Conservation (phyloP, 2,329 filamentous ascomycete genomes). For the Trichoderma sp. region DNA sequence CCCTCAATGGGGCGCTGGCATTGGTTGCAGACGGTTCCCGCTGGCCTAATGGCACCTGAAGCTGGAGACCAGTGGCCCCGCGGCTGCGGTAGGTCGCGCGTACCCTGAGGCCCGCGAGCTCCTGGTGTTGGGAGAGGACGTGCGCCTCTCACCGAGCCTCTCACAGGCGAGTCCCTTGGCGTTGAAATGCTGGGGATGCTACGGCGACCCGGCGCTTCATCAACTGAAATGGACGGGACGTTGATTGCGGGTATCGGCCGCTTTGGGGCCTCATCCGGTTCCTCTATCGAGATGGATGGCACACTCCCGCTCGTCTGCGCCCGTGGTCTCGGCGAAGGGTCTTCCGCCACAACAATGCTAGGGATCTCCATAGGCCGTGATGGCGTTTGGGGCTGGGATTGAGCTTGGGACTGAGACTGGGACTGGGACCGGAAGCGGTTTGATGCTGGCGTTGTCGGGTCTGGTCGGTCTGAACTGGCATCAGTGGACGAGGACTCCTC, state of each 20-base stretch:
- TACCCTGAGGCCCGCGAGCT: slow-evolving; percentile 30
- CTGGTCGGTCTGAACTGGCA: slow-evolving; percentile 51
- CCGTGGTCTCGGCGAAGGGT: slow-evolving; percentile 37
- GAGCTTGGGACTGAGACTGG: slow-evolving; percentile 3
- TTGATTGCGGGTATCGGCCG: slow-evolving; percentile 38
- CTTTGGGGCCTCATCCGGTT: slow-evolving; percentile 26
- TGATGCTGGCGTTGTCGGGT: slow-evolving; percentile 27
- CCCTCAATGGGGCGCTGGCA: slow-evolving; percentile 85
- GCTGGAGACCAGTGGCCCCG: slow-evolving; percentile 61
- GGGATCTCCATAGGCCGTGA: slow-evolving; percentile 45
- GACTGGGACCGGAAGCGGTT: slow-evolving; percentile 18
- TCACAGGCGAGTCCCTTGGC: slow-evolving; percentile 40
- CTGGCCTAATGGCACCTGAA: slow-evolving; percentile 45
- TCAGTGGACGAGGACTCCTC: slow-evolving; percentile 62
- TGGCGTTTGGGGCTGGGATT: slow-evolving; percentile 23
- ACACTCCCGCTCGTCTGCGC: slow-evolving; percentile 31
- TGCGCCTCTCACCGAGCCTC: slow-evolving; percentile 29
- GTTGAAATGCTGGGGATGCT: slow-evolving; percentile 47
- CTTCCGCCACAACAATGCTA: slow-evolving; percentile 55
- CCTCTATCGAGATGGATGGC: slow-evolving; percentile 39
- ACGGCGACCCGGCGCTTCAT: slow-evolving; percentile 35
- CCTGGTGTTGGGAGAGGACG: slow-evolving; percentile 48
- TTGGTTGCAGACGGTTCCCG: slow-evolving; percentile 75
- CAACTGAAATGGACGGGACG: slow-evolving; percentile 52
- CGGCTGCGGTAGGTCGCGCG: slow-evolving; percentile 41